phyloP scores from a whole-genome alignment of 2,329 filamentous ascomycete species.

The Davidsoniella virescens region DNA sequence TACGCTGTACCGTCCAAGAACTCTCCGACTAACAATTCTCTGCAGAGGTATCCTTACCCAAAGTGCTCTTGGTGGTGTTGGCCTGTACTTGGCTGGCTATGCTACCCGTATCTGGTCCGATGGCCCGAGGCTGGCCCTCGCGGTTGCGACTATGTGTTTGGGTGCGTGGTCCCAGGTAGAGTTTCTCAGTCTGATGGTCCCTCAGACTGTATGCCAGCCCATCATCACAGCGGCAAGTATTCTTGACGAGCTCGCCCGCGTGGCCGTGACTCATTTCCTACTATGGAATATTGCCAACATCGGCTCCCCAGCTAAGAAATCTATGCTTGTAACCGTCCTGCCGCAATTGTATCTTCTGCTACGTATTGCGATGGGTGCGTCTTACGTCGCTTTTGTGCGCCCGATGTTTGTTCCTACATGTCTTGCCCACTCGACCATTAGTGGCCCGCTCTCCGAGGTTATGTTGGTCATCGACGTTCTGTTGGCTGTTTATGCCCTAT shows the following conservation, averaged over 20 bases:
- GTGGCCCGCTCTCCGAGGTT: constrained; percentile 29
- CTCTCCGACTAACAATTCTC: constrained; percentile 32
- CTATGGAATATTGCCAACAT: constrained; percentile 29
- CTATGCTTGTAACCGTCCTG: constrained; percentile 21
- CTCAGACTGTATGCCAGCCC: constrained; percentile 32
- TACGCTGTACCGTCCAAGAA: not conserved
- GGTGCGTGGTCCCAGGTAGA: constrained; percentile 37
- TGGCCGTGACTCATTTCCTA: constrained; percentile 37
- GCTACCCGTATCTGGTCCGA: constrained; percentile 34
- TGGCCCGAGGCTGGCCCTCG: constrained; percentile 48
- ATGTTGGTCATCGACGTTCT: constrained; percentile 31
- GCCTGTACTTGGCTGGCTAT: constrained; percentile 30
- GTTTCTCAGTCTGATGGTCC: constrained; percentile 34
- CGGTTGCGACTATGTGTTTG: constrained; percentile 33
- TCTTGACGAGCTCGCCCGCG: constrained; percentile 41
- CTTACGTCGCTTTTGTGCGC: constrained; percentile 38
- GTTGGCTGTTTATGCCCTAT: constrained; percentile 23
- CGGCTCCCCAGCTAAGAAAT: constrained; percentile 8
- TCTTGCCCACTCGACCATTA: constrained; percentile 28
- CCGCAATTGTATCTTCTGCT: constrained; percentile 31
- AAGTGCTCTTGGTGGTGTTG: constrained; percentile 30
- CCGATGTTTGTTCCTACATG: constrained; percentile 36
- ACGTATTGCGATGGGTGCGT: constrained; percentile 35
- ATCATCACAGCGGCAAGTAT: constrained; percentile 33
- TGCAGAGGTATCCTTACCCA: constrained; percentile 40